Evolutionary conservation across 306 rosid species (phyloP), one percentile per base, ranked within the genome.

Genomic region (Cucurbita ficifolia): DNA sequence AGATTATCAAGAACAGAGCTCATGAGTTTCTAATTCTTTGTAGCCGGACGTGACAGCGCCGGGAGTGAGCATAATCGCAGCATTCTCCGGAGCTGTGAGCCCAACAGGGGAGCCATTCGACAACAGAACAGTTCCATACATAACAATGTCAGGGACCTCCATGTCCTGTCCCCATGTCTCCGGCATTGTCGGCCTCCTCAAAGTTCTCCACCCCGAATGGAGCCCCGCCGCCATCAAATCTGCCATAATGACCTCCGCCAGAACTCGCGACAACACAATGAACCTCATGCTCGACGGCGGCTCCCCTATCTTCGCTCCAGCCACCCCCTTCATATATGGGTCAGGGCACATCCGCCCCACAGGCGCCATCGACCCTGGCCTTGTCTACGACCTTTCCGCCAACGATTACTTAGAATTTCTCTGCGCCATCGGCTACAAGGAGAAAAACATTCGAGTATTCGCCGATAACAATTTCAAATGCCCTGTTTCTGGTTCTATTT

Each of bases 111-210:
- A 56, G 75, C 4, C 21, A 0, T 69, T 49, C 21, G 97, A 91
- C 74, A 61, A 62, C 7, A 90, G 90, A 38, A 61, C 76, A 73
- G 53, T 77, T 80, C 86, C 91, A 11, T 91, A 74, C 62, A 67
- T 74, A 59, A 76, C 81, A 5, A 81, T 78, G 81, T 89, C 91
- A 7, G 97, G 97, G 65, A 91, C 97, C 40, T 91, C 97, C 70
- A 89, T 91, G 91, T 75, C 96, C 4, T 89, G 91, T 78, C 96
- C 97, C 53, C 96, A 89, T 63, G 93, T 92, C 5, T 60, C 91
- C 14, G 93, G 97, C 21, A 55, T 89, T 22, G 89, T 48, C 38
- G 96, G 96, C 72, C 97, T 92, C 58, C 88, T 92, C 60, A 85
- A 76, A 77, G 72, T 86, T 1, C 83, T 83, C 45, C 75, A 89